A percentile compares a stretch with the other conserved stretches of the same genome.
Conservation (phyloP, 192 early-diverging fungal genomes). For the Cladochytrium replicatum region DNA sequence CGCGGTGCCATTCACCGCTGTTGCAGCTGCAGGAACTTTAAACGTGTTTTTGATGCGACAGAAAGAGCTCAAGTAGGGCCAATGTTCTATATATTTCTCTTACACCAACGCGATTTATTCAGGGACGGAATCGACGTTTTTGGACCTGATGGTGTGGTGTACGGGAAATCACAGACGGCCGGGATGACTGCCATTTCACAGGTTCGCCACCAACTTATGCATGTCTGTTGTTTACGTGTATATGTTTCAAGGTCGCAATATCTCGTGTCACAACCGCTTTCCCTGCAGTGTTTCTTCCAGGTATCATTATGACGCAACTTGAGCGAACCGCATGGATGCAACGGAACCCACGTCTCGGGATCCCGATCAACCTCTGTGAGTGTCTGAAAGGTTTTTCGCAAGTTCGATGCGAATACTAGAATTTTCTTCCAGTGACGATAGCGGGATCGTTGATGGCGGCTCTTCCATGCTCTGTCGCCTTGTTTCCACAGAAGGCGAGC, state of each 20-base stretch:
- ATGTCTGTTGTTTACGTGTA: conserved; percentile 1
- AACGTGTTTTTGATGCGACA: conserved; percentile 78
- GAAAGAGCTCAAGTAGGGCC: conserved; percentile 55
- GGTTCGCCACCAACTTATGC: conserved; percentile 12
- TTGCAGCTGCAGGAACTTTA: conserved; percentile 68
- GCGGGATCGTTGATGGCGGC: conserved; percentile 60
- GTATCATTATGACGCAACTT: conserved; percentile 55
- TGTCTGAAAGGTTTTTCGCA: not conserved
- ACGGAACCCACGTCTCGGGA: conserved; percentile 35
- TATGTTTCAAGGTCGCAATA: conserved; percentile 48
- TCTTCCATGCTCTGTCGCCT: conserved; percentile 64
- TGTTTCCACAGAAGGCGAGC: conserved; percentile 64
- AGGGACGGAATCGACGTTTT: conserved; percentile 68
- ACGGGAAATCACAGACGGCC: conserved; percentile 60
- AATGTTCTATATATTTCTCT: not conserved
- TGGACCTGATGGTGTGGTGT: conserved; percentile 48
- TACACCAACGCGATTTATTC: not conserved
- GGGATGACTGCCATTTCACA: conserved; percentile 57
- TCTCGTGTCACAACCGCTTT: conserved; percentile 64
- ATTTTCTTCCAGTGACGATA: conserved; percentile 35
- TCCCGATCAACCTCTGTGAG: conserved; percentile 56
- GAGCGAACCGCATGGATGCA: conserved; percentile 50
- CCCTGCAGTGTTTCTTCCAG: conserved; percentile 63
- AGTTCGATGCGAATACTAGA: not conserved
- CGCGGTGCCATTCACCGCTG: conserved; percentile 63